These are phyloP conservation scores for Phytophthora tubulina DNA, from an alignment of 352 stramenopile genomes.

Conservation along the genomic window DNA sequence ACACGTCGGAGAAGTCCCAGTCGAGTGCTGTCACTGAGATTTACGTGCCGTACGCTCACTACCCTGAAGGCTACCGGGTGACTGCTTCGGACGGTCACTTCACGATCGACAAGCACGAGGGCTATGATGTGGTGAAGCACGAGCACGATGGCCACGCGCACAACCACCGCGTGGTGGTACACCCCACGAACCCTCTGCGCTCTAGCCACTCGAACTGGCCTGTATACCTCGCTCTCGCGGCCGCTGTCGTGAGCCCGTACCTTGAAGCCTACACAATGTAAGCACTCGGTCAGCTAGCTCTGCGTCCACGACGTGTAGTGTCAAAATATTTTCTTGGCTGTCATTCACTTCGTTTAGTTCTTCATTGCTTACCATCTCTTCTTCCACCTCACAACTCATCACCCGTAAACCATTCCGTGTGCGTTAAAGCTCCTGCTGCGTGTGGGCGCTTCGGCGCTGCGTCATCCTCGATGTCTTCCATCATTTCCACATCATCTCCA, in stretches of 20 bases:
- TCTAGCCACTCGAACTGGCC: constrained; percentile 26
- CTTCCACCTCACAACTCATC: constrained; percentile 39
- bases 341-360: constrained; percentile 25
- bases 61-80: constrained; percentile 43
- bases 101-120: constrained; percentile 46
- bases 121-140: constrained; percentile 55
- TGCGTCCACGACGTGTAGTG: background rate
- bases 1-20: constrained; percentile 30
- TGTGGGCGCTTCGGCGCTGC: constrained; percentile 42
- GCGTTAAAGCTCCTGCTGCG: constrained; percentile 49
- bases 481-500: constrained; percentile 64
- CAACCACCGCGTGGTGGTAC: constrained; percentile 42
- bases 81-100: constrained; percentile 35
- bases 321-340: constrained; percentile 20
- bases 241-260: constrained; percentile 38
- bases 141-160: constrained; percentile 38
- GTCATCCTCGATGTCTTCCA: constrained; percentile 42
- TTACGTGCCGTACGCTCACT: constrained; percentile 45
- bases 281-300: background rate
- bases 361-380: background rate
- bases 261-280: constrained; percentile 33
- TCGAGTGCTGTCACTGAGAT: constrained; percentile 33
- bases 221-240: constrained; percentile 33
- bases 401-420: constrained; percentile 62
- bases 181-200: constrained; percentile 20